Conservation (phyloP, 2,329 filamentous ascomycete genomes). For the Westerdykella sp. region DNA sequence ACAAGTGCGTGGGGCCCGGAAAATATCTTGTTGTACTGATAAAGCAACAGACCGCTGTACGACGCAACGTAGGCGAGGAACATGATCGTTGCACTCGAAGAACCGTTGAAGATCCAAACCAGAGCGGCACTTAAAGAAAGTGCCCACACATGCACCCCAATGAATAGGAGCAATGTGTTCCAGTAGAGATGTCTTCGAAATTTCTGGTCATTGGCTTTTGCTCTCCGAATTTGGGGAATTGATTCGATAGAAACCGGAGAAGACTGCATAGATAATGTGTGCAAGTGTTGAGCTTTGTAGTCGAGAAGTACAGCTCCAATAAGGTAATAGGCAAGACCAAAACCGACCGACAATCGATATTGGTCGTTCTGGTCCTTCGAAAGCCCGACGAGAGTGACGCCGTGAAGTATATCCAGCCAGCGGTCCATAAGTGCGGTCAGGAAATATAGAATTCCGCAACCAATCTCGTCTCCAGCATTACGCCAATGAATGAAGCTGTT, state of each 20-base stretch:
- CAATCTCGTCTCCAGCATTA: conserved; percentile 51
- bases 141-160: conserved; percentile 49
- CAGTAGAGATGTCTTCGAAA: conserved; percentile 48
- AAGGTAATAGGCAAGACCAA: conserved; percentile 53
- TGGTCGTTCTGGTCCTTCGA: conserved; percentile 28
- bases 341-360: conserved; percentile 46
- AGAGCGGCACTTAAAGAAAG: conserved; percentile 46
- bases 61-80: conserved; percentile 46
- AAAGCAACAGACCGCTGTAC: conserved; percentile 50
- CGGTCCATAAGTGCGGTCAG: conserved; percentile 51
- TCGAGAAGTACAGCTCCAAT: conserved; percentile 53
- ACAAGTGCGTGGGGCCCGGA: conserved; percentile 45
- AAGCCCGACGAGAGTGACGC: conserved; percentile 39
- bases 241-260: conserved; percentile 38
- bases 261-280: conserved; percentile 41
- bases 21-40: conserved; percentile 47
- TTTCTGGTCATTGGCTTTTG: conserved; percentile 42
- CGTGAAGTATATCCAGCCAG: conserved; percentile 47
- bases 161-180: conserved; percentile 45
- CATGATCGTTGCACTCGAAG: conserved; percentile 41
- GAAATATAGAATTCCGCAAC: conserved; percentile 51
- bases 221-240: conserved; percentile 39
- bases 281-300: conserved; percentile 48
- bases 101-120: conserved; percentile 48
- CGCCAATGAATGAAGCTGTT: conserved; percentile 55